Conservation (phyloP, 106 monocot genomes). For the Xerophyta viscosa region DNA sequence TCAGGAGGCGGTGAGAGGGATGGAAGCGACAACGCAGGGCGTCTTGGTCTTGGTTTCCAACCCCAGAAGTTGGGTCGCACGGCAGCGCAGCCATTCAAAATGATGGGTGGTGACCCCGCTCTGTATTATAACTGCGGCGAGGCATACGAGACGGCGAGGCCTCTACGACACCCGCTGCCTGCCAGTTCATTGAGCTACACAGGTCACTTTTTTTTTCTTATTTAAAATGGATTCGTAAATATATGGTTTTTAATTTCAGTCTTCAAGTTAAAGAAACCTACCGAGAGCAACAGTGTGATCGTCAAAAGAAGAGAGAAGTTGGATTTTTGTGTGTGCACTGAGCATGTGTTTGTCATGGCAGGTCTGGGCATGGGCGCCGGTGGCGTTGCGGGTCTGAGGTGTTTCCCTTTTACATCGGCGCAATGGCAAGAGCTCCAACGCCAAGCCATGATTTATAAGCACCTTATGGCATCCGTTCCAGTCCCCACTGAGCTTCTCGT, state of each 20-base stretch:
- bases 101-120: background rate
- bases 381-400: background rate
- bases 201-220: too few species aligned
- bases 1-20: background rate
- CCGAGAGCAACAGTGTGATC: background rate
- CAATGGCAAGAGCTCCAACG: constrained; percentile 44
- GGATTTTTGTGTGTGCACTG: background rate
- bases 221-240: too few species aligned
- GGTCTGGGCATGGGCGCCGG: background rate
- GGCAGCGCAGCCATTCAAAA: background rate
- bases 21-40: background rate
- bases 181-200: too few species aligned
- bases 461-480: constrained; percentile 21
- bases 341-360: background rate
- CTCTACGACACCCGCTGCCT: too few species aligned
- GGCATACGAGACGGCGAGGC: background rate
- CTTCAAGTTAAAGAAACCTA: background rate
- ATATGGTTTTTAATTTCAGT: background rate
- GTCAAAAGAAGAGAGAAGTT: background rate
- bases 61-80: constrained; percentile 13
- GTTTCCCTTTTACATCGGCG: constrained; percentile 11
- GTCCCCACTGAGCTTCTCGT: constrained; percentile 27
- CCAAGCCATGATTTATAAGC: constrained; percentile 35
- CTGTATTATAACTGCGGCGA: background rate
- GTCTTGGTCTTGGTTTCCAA: constrained; percentile 11